Conservation (phyloP, 495 filamentous ascomycete genomes). For the Pyrenula aspistea region DNA sequence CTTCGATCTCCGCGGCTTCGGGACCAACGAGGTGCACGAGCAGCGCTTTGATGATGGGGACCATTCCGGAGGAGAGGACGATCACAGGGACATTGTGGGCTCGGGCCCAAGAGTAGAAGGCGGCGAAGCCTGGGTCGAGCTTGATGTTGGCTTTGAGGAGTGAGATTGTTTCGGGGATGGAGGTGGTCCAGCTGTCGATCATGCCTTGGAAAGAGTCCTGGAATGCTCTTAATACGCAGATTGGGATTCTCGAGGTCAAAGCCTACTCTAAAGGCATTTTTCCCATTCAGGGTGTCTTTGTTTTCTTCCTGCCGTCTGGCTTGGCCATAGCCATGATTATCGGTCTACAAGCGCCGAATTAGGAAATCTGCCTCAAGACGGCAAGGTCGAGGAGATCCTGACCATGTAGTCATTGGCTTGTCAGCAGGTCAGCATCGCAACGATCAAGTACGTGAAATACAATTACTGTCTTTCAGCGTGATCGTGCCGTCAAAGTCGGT, state of each 20-base stretch:
- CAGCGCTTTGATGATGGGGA: slow-evolving; percentile 76
- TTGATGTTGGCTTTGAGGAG: slow-evolving; percentile 69
- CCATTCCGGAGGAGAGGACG: slow-evolving; percentile 82
- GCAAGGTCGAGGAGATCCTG: slow-evolving; percentile 4
- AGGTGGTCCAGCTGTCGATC: slow-evolving; percentile 68
- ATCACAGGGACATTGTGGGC: slow-evolving; percentile 83
- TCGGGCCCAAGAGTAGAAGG: slow-evolving; percentile 72
- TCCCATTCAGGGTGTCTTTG: slow-evolving; percentile 54
- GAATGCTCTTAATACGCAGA: slow-evolving; percentile 1
- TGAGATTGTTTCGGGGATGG: slow-evolving; percentile 69
- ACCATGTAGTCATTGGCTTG: slow-evolving; percentile 81
- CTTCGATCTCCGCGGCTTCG: slow-evolving; percentile 57
- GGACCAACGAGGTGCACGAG: slow-evolving; percentile 66
- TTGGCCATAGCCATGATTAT: slow-evolving; percentile 75
- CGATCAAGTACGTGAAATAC: neutral
- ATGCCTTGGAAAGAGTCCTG: slow-evolving; percentile 77
- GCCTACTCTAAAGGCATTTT: slow-evolving; percentile 55
- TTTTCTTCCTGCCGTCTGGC: slow-evolving; percentile 54
- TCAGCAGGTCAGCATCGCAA: slow-evolving; percentile 10
- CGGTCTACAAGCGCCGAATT: slow-evolving; percentile 41
- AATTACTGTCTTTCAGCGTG: slow-evolving; percentile 69
- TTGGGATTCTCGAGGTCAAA: neutral
- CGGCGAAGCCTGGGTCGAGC: slow-evolving; percentile 72
- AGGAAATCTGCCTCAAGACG: slow-evolving; percentile 2
- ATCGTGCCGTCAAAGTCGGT: slow-evolving; percentile 97